Conservation (phyloP, 2,329 filamentous ascomycete species). For the Exophiala bonariae region DNA sequence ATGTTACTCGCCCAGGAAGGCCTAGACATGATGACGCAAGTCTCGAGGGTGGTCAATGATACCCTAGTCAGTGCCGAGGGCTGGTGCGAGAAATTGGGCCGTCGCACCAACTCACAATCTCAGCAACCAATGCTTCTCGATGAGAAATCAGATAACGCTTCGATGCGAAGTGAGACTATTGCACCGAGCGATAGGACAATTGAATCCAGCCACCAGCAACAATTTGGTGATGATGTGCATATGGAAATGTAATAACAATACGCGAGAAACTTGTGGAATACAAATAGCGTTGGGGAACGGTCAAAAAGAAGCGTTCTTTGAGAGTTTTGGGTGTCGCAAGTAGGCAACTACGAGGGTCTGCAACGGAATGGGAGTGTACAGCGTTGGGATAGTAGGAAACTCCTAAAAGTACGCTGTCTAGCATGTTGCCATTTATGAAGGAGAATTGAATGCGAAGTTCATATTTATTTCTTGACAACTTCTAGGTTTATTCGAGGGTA, state of each 20-base stretch:
- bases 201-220: not conserved
- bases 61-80: constrained; percentile 88
- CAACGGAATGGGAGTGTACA: too few relatives aligned
- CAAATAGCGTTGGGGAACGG: too few relatives aligned
- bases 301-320: too few relatives aligned
- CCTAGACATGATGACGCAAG: constrained; percentile 90
- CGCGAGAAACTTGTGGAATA: too few relatives aligned
- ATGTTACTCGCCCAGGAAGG: constrained; percentile 86
- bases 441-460: too few relatives aligned
- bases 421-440: too few relatives aligned
- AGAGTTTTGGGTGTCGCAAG: too few relatives aligned
- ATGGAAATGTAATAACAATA: constrained; percentile 18
- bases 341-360: too few relatives aligned
- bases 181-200: constrained; percentile 2
- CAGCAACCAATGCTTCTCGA: constrained; percentile 1
- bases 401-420: too few relatives aligned
- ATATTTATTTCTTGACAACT: too few relatives aligned
- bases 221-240: constrained; percentile 4
- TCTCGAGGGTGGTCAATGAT: constrained; percentile 81
- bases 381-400: too few relatives aligned
- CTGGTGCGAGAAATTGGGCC: constrained; percentile 80
- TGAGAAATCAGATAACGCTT: constrained; percentile 12
- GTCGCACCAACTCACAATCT: constrained; percentile 34
- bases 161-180: constrained; percentile 7
- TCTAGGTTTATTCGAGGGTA: too few relatives aligned